Conservation (phyloP, 208 protist species). For the Novymonas esmeraldas region DNA sequence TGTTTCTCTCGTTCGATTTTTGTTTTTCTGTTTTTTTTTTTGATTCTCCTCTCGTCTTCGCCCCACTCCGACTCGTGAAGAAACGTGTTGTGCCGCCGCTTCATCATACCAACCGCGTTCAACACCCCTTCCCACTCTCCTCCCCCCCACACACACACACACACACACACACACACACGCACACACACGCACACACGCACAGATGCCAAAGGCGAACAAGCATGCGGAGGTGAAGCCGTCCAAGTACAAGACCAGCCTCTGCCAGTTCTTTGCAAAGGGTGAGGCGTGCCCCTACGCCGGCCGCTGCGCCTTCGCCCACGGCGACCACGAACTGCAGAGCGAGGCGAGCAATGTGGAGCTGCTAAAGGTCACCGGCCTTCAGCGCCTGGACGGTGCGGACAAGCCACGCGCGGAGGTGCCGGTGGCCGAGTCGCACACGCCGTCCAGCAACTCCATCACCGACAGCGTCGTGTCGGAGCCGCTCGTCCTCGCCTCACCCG, state of each 20-base stretch:
- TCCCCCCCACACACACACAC: neutral
- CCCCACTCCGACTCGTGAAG: no score
- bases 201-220: slow-evolving; percentile 46
- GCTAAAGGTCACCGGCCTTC: slow-evolving; percentile 64
- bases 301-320: slow-evolving; percentile 86
- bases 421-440: neutral
- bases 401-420: slow-evolving; percentile 8
- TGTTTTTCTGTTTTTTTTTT: slow-evolving; percentile 5
- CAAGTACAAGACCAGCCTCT: slow-evolving; percentile 85
- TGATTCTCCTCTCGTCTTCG: neutral
- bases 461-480: slow-evolving; percentile 20
- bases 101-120: no score
- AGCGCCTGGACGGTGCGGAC: slow-evolving; percentile 51
- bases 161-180: neutral
- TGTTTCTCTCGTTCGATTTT: slow-evolving; percentile 2
- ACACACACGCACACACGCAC: neutral
- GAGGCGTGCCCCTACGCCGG: slow-evolving; percentile 68
- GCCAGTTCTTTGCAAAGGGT: slow-evolving; percentile 65
- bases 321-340: slow-evolving; percentile 76
- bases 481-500: neutral
- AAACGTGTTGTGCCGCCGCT: no score
- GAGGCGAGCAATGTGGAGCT: slow-evolving; percentile 71
- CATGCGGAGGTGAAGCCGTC: slow-evolving; percentile 83
- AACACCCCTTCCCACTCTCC: neutral
- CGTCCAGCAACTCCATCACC: slow-evolving; percentile 26